These are phyloP conservation scores for Fonsecaea multimorphosa DNA, from an alignment of 2,329 filamentous ascomycete genomes.

Conservation along the genomic window DNA sequence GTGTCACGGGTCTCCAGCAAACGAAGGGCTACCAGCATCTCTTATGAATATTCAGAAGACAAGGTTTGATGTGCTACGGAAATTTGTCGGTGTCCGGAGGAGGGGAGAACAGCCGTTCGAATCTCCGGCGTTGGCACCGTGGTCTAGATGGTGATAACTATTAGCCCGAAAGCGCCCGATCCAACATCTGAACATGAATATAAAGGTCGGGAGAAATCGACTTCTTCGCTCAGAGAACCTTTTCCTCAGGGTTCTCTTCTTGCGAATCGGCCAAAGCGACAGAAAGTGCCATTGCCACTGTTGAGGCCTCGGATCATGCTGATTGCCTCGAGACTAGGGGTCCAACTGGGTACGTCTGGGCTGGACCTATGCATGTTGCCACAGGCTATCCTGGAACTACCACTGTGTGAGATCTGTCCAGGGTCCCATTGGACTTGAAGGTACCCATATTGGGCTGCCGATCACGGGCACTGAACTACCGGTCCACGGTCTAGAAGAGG, in stretches of 20 bases:
- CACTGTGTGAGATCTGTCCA: background rate
- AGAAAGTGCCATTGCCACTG: background rate
- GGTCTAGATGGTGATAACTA: background rate
- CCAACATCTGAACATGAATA: slow-evolving; percentile 9
- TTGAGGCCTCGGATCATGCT: background rate
- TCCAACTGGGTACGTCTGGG: slow-evolving; percentile 1
- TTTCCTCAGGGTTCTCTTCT: background rate
- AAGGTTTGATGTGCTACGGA: slow-evolving; percentile 3
- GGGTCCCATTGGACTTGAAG: slow-evolving; percentile 7
- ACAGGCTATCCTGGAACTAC: slow-evolving; percentile 2
- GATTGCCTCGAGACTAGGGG: background rate
- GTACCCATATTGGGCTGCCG: background rate
- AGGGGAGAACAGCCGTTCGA: slow-evolving; percentile 12
- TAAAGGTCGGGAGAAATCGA: slow-evolving; percentile 24
- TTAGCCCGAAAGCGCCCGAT: slow-evolving; percentile 19
- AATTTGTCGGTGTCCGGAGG: slow-evolving; percentile 3
- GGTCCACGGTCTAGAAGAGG: slow-evolving; percentile 7
- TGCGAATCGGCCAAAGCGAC: background rate
- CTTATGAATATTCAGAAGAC: background rate
- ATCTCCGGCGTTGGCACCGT: slow-evolving; percentile 7
- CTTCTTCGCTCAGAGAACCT: background rate
- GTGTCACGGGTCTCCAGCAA: slow-evolving; percentile 1
- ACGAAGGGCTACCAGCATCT: background rate
- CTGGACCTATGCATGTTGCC: slow-evolving; percentile 19
- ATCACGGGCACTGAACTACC: slow-evolving; percentile 3